These are phyloP conservation scores for Drechslerella stenobrocha DNA, from an alignment of 2,329 filamentous ascomycete genomes.

Conservation along the genomic window DNA sequence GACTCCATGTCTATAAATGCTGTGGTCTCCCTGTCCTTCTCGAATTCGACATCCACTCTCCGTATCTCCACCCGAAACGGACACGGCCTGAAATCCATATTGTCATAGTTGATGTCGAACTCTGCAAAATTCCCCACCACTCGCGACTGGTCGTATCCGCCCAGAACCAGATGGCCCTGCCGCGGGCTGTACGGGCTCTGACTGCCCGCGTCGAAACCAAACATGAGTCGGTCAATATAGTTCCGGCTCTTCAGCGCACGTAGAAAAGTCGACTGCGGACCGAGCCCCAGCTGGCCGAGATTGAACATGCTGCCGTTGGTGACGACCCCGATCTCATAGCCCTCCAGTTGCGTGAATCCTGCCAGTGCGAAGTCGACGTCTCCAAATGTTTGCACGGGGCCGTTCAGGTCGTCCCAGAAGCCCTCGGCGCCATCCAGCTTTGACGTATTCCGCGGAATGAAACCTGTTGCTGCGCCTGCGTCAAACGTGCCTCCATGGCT, in stretches of 20 bases:
- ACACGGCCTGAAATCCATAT: constrained; percentile 41
- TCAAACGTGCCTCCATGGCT: constrained; percentile 36
- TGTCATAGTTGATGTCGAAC: constrained; percentile 43
- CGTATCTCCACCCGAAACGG: constrained; percentile 40
- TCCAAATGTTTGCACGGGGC: constrained; percentile 31
- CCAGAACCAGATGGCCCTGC: constrained; percentile 30
- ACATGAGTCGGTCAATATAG: constrained; percentile 28
- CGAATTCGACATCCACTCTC: constrained; percentile 29
- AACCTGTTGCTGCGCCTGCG: constrained; percentile 5
- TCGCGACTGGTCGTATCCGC: constrained; percentile 41
- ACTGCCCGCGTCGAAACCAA: constrained; percentile 43
- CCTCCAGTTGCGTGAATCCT: constrained; percentile 31
- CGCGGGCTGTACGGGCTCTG: constrained; percentile 40
- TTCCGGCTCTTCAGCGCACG: constrained; percentile 29
- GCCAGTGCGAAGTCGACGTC: constrained; percentile 34
- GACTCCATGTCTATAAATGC: constrained; percentile 44
- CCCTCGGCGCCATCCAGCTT: constrained; percentile 19
- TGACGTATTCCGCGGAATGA: constrained; percentile 12
- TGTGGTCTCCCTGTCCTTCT: constrained; percentile 14
- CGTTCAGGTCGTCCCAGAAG: constrained; percentile 39
- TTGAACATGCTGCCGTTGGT: constrained; percentile 39
- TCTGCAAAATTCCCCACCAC: constrained; percentile 33
- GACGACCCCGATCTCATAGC: constrained; percentile 39
- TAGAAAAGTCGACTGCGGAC: constrained; percentile 31
- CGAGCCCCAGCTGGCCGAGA: constrained; percentile 34